phyloP scores from a whole-genome alignment of 2,329 filamentous ascomycete genomes.

The Ophiosphaerella herpotricha region DNA sequence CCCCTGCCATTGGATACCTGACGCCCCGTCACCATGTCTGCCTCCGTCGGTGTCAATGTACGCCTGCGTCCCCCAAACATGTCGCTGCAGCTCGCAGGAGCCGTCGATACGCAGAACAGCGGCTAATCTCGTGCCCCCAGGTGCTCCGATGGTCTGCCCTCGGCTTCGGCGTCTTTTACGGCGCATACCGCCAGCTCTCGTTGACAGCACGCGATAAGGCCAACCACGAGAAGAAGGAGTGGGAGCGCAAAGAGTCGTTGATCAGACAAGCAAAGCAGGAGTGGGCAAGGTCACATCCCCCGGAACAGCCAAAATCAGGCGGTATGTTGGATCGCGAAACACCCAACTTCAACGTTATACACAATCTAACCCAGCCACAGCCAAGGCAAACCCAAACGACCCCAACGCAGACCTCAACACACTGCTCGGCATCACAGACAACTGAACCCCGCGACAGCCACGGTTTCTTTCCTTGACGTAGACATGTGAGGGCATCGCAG shows the following conservation, averaged over 20 bases:
- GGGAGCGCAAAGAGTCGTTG: constrained; percentile 86
- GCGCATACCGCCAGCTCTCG: constrained; percentile 87
- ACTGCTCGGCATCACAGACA: constrained; percentile 44
- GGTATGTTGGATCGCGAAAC: constrained; percentile 25
- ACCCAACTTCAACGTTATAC: neutral
- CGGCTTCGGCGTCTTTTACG: constrained; percentile 89
- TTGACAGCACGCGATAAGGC: constrained; percentile 74
- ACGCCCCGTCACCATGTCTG: constrained; percentile 43
- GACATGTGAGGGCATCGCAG: constrained; percentile 22
- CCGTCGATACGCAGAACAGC: constrained; percentile 7
- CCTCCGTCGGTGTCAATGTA: constrained; percentile 60
- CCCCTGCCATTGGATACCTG: constrained; percentile 38
- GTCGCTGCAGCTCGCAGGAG: neutral
- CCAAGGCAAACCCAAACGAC: constrained; percentile 71
- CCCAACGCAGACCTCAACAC: constrained; percentile 94
- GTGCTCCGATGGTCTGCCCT: constrained; percentile 97
- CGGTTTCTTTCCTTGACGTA: constrained; percentile 24
- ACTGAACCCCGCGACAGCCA: constrained; percentile 23
- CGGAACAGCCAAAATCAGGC: constrained; percentile 37
- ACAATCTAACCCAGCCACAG: constrained; percentile 35
- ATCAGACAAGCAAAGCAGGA: constrained; percentile 93
- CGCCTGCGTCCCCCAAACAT: constrained; percentile 29
- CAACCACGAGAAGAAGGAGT: constrained; percentile 76
- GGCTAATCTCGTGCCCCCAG: constrained; percentile 56
- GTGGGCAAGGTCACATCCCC: constrained; percentile 74